Evolutionary conservation across 768 basidiomycete species (phyloP), one percentile per base, ranked within the genome.

Genomic region (Boletales sp.): DNA sequence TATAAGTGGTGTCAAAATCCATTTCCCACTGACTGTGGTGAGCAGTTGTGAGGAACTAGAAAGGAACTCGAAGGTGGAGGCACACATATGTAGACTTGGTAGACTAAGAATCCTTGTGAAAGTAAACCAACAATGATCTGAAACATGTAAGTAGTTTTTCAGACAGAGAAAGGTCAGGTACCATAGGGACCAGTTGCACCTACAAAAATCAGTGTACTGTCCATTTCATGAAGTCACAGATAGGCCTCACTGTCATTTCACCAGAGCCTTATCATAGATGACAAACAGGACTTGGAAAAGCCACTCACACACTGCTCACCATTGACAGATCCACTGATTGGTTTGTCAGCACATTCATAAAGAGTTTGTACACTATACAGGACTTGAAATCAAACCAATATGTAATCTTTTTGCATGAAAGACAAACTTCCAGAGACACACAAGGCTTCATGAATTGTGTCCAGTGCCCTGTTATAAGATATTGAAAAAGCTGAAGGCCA

Each of bases 11-110:
- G 7, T 8, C 13, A 36, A 0, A 12, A 51, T n/a, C 0, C 36
- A 51, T 19, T n/a, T 58, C 41, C 39, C 35, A 1, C 41, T 49
- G 13, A 59, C 57, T 58, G 18, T 28, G 25, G 25, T 28, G 25
- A 4, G 9, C 1, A 8, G 2, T 2, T 3, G 5, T 59, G 14
- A 49, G 31, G 18, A 25, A 36, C 10, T 5, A 10, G 9, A 8
- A 40, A 10, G 2, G 15, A 14, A 12, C 11, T 19, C 1, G 18
- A 2, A 18, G 15, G 1, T 5, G 2, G 13, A 49, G 2, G 46
- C 57, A 9, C 33, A 58, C 57, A 47, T 10, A 28, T 1, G 2
- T 59, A 58, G 42, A 58, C 35, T 35, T 57, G 48, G n/a, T 50
- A 25, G 15, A 58, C 35, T 15, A 58, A 49, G 37, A 28, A 58